Conservation (phyloP, 2,329 filamentous ascomycete genomes). For the Meredithiella fracta region DNA sequence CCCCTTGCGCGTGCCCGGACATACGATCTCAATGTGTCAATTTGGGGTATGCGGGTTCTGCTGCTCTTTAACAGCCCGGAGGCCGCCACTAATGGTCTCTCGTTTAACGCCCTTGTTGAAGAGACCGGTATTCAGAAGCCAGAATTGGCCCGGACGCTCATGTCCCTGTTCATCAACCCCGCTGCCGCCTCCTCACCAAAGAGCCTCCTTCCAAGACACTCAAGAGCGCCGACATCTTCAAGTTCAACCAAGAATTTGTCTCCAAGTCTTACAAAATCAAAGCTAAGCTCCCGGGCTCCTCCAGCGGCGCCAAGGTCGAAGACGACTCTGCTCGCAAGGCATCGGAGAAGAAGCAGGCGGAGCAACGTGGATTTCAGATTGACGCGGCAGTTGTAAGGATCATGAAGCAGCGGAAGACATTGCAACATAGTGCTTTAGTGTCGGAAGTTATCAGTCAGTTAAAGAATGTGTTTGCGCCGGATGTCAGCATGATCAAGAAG, state of each 20-base stretch:
- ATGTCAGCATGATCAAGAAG: conserved; percentile 62
- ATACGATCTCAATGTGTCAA: conserved; percentile 84
- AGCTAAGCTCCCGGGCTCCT: conserved; percentile 26
- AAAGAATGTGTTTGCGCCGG: conserved; percentile 53
- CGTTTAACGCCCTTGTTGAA: conserved; percentile 65
- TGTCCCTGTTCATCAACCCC: conserved; percentile 66
- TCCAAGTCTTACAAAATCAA: conserved; percentile 80
- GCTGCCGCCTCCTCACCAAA: conserved; percentile 66
- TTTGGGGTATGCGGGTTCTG: conserved; percentile 80
- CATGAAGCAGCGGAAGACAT: conserved; percentile 68
- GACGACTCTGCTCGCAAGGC: conserved; percentile 49
- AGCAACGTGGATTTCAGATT: conserved; percentile 52
- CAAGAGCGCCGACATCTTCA: conserved; percentile 61
- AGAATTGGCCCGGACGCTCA: conserved; percentile 63
- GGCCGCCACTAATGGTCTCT: conserved; percentile 20
- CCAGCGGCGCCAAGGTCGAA: conserved; percentile 53
- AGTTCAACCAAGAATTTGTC: conserved; percentile 65
- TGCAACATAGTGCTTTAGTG: conserved; percentile 52
- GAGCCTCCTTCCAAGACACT: conserved; percentile 64
- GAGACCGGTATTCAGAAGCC: conserved; percentile 59
- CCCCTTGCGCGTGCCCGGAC: conserved; percentile 46
- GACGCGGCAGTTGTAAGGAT: conserved; percentile 67
- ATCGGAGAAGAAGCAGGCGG: conserved; percentile 61
- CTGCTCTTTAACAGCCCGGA: conserved; percentile 56
- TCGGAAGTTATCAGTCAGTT: conserved; percentile 58